These are phyloP conservation scores for Metschnikowia picachoensis DNA, from an alignment of 805 yeast genomes.

Conservation along the genomic window DNA sequence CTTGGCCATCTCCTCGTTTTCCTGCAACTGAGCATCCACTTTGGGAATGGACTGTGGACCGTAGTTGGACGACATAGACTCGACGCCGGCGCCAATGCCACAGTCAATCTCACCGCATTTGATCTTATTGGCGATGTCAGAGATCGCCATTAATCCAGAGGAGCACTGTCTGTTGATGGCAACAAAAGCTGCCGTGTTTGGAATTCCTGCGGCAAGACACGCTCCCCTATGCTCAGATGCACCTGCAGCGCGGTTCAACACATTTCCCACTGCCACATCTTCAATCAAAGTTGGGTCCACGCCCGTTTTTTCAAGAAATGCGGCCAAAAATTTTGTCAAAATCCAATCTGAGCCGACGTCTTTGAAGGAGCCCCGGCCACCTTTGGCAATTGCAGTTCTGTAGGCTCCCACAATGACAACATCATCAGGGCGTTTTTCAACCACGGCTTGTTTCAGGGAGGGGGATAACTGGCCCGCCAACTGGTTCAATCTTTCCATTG, in stretches of 20 bases:
- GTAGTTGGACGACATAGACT: slow-evolving; percentile 87
- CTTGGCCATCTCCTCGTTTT: slow-evolving; percentile 43
- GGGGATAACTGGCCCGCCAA: slow-evolving; percentile 43
- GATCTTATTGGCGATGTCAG: slow-evolving; percentile 87
- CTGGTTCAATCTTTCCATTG: slow-evolving; percentile 46
- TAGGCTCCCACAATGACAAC: slow-evolving; percentile 88
- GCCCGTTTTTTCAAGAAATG: slow-evolving; percentile 51
- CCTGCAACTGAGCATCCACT: slow-evolving; percentile 32
- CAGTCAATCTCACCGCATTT: slow-evolving; percentile 82
- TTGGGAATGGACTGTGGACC: slow-evolving; percentile 73
- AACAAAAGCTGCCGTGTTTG: slow-evolving; percentile 70
- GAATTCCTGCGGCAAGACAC: slow-evolving; percentile 84
- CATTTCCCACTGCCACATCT: slow-evolving; percentile 89
- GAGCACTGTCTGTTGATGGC: slow-evolving; percentile 94
- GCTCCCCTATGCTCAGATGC: slow-evolving; percentile 95
- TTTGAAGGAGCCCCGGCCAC: slow-evolving; percentile 81
- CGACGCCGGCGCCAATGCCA: slow-evolving; percentile 91
- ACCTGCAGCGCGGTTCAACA: slow-evolving; percentile 88
- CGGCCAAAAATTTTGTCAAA: slow-evolving; percentile 59
- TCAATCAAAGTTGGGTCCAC: slow-evolving; percentile 56
- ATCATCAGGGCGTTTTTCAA: slow-evolving; percentile 71
- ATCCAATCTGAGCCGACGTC: slow-evolving; percentile 81
- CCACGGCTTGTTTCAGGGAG: slow-evolving; percentile 38
- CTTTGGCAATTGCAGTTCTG: slow-evolving; percentile 87
- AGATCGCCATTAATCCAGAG: slow-evolving; percentile 86